Base-by-base conservation (phyloP, 2,329 filamentous ascomycete genomes). In the Fusarium vanettenii region DNA sequence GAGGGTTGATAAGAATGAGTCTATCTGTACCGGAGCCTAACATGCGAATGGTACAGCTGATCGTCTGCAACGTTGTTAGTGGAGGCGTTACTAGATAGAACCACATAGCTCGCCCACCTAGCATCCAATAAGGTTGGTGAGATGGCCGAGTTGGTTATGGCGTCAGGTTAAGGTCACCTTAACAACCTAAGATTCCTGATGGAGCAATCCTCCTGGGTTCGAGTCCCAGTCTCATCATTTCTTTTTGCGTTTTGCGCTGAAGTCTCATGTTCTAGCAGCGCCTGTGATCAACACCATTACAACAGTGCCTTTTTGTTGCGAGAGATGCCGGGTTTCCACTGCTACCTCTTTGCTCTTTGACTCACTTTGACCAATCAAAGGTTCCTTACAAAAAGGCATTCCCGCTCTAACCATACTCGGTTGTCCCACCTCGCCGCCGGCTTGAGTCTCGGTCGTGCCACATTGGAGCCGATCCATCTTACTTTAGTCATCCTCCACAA, bases 131-230 rank as follows among this genome's bases (percentile, higher is more conserved):
- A n/a, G 22, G 59, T 70, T 59, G 79, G 79, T 79, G 74, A 81
- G 79, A 81, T 81, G 79, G 79, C 79, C 79, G 79, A 81, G 79
- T 80, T 81, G 79, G 80, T 81, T 80, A 81, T 81, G 80, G 80
- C 80, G 80, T 71, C 79, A 81, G 79, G 80, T 81, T 81, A 80
- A 81, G 80, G 80, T 75, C 20, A 76, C 76, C 77, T 80, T 76
- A 76, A 77, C 73, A 76, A 59, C 66, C 22, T 48, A 48, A 55
- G 41, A 60, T 73, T 81, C 80, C 79, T 81, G 78, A 67, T 81
- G 79, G 79, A 80, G 79, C 78, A 80, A 81, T 80, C 79, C 79
- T 80, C 79, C 79, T 80, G 79, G 80, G 80, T 81, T 81, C 80
- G 76, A 82, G 79, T 81, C 79, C 80, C 78, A 79, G 79, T 81